These are phyloP conservation scores for Zygnema cylindricum DNA, from an alignment of 139 green algal genomes.

Conservation along the genomic window DNA sequence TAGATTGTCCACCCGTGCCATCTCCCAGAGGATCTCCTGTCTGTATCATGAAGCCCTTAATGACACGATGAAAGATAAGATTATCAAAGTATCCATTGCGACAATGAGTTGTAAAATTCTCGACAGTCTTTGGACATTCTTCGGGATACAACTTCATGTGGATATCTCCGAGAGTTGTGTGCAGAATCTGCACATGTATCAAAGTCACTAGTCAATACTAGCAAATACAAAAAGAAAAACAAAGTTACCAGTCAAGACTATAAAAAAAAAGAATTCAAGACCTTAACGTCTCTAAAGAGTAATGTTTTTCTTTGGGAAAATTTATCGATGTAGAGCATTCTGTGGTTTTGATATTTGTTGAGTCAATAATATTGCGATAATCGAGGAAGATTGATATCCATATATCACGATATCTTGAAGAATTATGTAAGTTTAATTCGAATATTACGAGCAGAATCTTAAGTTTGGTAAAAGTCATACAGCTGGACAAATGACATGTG, in stretches of 20 bases:
- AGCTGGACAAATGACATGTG: no score
- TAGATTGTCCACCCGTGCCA: slow-evolving; percentile 93
- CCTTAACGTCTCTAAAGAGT: no score
- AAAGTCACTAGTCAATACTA: not conserved
- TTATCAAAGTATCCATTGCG: slow-evolving; percentile 94
- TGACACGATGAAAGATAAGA: slow-evolving; percentile 94
- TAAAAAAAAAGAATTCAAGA: not conserved
- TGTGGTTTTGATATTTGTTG: no score
- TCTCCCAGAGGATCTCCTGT: slow-evolving; percentile 84
- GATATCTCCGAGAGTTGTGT: slow-evolving; percentile 86
- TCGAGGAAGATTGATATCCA: no score
- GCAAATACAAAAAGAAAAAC: not conserved
- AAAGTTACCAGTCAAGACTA: not conserved
- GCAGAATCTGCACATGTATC: slow-evolving; percentile 72
- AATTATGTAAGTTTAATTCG: no score
- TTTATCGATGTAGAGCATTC: no score
- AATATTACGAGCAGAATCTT: no score
- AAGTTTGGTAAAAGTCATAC: no score
- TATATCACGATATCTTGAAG: no score
- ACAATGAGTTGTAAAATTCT: slow-evolving; percentile 96
- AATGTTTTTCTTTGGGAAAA: not conserved
- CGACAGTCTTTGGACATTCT: slow-evolving; percentile 92
- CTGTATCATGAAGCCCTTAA: slow-evolving; percentile 99
- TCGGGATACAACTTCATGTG: slow-evolving; percentile 89
- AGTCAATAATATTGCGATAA: no score